phyloP scores from a whole-genome alignment of 495 filamentous ascomycete genomes.

The Penicillium samsonianum region DNA sequence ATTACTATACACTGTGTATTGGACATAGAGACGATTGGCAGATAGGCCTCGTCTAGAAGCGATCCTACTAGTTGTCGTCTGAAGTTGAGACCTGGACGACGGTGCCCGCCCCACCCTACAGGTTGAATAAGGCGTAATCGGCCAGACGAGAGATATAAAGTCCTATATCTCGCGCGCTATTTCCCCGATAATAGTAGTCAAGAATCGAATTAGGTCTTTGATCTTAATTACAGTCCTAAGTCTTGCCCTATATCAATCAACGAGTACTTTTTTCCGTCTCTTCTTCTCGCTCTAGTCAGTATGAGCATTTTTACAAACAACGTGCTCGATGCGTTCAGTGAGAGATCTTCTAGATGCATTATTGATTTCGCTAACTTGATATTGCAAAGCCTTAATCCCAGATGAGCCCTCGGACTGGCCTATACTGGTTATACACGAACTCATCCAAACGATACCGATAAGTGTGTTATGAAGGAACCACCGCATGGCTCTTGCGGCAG shows the following conservation, averaged over 20 bases:
- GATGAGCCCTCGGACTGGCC: background rate
- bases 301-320: slow-evolving; percentile 3
- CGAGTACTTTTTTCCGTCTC: slow-evolving; percentile 11
- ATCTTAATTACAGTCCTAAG: slow-evolving; percentile 1
- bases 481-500: background rate
- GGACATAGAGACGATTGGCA: slow-evolving; percentile 12
- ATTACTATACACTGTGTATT: slow-evolving; percentile 9
- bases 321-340: background rate
- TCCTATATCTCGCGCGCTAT: slow-evolving; percentile 1
- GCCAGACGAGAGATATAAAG: slow-evolving; percentile 15
- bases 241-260: slow-evolving; percentile 6
- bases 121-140: slow-evolving; percentile 14
- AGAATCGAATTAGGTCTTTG: slow-evolving; percentile 9
- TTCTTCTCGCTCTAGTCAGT: background rate
- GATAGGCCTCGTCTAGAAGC: slow-evolving; percentile 13
- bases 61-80: slow-evolving; percentile 13
- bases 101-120: slow-evolving; percentile 8
- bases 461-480: background rate
- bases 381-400: background rate
- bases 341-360: slow-evolving; percentile 3
- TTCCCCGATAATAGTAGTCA: slow-evolving; percentile 2
- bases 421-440: background rate
- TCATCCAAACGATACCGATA: background rate
- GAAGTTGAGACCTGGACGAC: slow-evolving; percentile 5
- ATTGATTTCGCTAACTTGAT: background rate